Evolutionary conservation across 495 filamentous ascomycete genomes (phyloP).

Genomic region (Talaromyces ruber): DNA sequence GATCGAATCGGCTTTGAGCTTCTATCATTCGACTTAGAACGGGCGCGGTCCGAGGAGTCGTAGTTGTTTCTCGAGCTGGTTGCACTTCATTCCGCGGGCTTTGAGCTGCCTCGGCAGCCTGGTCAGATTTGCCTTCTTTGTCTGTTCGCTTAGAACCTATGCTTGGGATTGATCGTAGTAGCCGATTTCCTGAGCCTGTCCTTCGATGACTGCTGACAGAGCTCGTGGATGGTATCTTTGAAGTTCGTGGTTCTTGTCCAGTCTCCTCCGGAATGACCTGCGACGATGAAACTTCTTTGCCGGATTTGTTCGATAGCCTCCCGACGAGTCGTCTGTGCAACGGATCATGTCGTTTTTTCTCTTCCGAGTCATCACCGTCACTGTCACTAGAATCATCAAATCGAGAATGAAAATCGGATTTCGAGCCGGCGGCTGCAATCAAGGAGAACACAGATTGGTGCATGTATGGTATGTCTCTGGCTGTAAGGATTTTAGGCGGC

Average conservation of each 20-base stretch:
- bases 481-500: constrained; percentile 33
- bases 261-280: constrained; percentile 8
- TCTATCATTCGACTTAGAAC: constrained; percentile 78
- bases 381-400: constrained; percentile 83
- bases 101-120: background rate
- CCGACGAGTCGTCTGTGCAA: background rate
- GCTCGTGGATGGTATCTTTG: background rate
- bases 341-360: constrained; percentile 1
- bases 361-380: constrained; percentile 47
- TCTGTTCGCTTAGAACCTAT: constrained; percentile 32
- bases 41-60: constrained; percentile 50
- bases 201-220: constrained; percentile 40
- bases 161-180: constrained; percentile 50
- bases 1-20: constrained; percentile 59
- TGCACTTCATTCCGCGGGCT: background rate
- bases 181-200: constrained; percentile 51
- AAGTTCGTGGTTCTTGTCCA: background rate
- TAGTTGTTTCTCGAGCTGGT: constrained; percentile 13
- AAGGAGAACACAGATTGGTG: constrained; percentile 93
- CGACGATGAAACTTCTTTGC: background rate
- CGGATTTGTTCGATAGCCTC: background rate
- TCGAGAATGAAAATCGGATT: constrained; percentile 66
- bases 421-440: constrained; percentile 82
- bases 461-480: constrained; percentile 54
- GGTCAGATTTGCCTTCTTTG: constrained; percentile 3